A percentile compares a stretch with the other conserved stretches of the same genome.
These are phyloP conservation scores for Eleusine indica DNA, from an alignment of 176 grass and related monocot species.

Conservation along the genomic window DNA sequence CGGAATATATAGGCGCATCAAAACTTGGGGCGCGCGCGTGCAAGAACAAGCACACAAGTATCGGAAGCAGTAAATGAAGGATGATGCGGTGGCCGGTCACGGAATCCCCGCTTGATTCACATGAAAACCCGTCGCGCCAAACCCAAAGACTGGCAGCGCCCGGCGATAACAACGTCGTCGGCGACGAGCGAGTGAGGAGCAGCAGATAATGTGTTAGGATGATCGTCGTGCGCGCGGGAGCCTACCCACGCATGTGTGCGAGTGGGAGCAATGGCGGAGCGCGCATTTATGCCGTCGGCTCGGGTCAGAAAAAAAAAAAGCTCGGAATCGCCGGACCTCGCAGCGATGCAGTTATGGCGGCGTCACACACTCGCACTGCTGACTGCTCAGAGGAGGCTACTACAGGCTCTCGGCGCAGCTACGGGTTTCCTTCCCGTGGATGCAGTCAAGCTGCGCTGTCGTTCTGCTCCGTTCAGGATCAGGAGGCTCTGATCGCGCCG, in stretches of 20 bases:
- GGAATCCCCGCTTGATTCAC: conserved; percentile 47
- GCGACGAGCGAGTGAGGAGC: not conserved
- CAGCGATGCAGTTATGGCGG: conserved; percentile 16
- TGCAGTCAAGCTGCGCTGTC: not conserved
- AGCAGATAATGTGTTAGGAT: not conserved
- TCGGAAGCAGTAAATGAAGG: conserved; percentile 15
- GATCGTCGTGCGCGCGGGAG: not conserved
- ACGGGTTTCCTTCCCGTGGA: conserved; percentile 26
- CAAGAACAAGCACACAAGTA: not conserved
- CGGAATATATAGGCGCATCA: not conserved
- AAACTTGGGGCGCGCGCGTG: not conserved
- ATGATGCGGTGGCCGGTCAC: conserved; percentile 25
- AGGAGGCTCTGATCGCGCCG: not conserved
- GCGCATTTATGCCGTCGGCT: conserved; percentile 13
- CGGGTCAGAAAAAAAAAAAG: no score
- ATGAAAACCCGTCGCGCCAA: conserved; percentile 22
- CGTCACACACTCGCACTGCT: not conserved
- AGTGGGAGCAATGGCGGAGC: conserved; percentile 39
- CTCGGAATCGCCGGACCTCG: not conserved
- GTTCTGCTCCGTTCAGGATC: not conserved
- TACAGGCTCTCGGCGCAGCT: no score
- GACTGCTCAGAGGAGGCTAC: not conserved
- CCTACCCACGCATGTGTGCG: not conserved
- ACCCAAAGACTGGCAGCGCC: not conserved
- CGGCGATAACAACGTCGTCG: not conserved